Conservation (phyloP, 176 grass and related monocot species). For the Leersia perrieri region DNA sequence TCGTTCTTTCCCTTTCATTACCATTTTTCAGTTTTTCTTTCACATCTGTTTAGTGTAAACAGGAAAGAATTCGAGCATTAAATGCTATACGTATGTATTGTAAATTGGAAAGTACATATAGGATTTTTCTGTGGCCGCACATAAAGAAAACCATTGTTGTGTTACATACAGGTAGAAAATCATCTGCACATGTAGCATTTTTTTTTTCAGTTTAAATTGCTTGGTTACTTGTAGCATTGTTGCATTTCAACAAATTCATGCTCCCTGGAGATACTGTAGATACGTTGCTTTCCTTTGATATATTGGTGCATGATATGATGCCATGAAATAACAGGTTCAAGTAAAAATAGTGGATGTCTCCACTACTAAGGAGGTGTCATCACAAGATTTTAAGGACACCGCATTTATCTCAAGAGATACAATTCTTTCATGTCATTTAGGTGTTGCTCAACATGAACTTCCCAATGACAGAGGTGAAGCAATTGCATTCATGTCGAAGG, state of each 20-base stretch:
- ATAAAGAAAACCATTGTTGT: neutral
- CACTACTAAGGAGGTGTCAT: constrained; percentile 36
- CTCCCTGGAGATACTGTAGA: neutral
- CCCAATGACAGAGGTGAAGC: constrained; percentile 84
- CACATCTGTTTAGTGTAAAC: too few species aligned
- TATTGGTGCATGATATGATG: constrained; percentile 8
- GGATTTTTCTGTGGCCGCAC: too few species aligned
- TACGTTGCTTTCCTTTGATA: neutral
- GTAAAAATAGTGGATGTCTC: constrained; percentile 87
- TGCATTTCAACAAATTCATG: neutral
- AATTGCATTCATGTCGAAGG: constrained; percentile 57
- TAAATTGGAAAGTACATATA: too few species aligned
- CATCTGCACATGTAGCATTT: neutral
- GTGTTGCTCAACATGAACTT: constrained; percentile 39
- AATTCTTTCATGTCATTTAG: constrained; percentile 56
- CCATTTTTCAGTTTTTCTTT: too few species aligned
- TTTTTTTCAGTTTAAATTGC: neutral
- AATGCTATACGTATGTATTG: too few species aligned
- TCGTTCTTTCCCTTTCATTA: too few species aligned
- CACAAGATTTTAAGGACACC: constrained; percentile 43
- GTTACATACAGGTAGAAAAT: neutral
- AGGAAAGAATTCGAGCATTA: too few species aligned
- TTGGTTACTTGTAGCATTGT: neutral
- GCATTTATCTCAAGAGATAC: constrained; percentile 54
- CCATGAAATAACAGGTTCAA: constrained; percentile 60